Evolutionary conservation across 805 yeast genomes (phyloP), one percentile per base, ranked within the genome.

Genomic region (Blastobotrys americana): DNA sequence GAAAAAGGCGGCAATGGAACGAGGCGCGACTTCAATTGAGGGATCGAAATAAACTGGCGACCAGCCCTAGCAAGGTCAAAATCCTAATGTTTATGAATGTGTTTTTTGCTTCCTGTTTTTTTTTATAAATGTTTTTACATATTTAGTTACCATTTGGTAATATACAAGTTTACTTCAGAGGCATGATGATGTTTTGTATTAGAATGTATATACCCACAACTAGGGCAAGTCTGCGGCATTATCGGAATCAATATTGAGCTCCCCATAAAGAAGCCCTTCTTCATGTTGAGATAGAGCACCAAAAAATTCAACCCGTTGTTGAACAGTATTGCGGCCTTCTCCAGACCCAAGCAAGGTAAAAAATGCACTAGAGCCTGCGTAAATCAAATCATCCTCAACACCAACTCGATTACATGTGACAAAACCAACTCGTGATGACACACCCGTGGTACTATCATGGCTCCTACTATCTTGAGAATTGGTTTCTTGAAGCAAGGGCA

Each of bases 361-460:
- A 3, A 85, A 75, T 1, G 68, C 20, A 25, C 56, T 50, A 6
- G 53, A 45, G 2, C 60, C 60, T 1, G 60, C 57, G 39, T 55
- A 56, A 18, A 56, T 41, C 4, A 55, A 51, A 20, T 55, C 75
- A 39, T 70, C 79, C 58, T 88, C 96, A n/a, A 81, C 66, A 0
- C 97, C 97, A 6, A 76, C 66, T 50, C 97, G 68, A 58, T 88
- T 87, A 53, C 87, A 77, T 4, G 78, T 57, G 0, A 82, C 73
- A 9, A 82, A 56, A 1, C 68, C 59, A 0, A 68, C 62, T 21
- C 48, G 34, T 47, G 48, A 50, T 34, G 47, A 48, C 45, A 64
- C 59, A 21, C 44, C 28, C 4, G 47, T 38, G 10, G 31, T 8
- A 8, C 31, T 13, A n/a, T n/a, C n/a, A n/a, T n/a, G n/a, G n/a